Evolutionary conservation across 352 stramenopile species (phyloP).

Genomic region (Thraustochytrium striatum): DNA sequence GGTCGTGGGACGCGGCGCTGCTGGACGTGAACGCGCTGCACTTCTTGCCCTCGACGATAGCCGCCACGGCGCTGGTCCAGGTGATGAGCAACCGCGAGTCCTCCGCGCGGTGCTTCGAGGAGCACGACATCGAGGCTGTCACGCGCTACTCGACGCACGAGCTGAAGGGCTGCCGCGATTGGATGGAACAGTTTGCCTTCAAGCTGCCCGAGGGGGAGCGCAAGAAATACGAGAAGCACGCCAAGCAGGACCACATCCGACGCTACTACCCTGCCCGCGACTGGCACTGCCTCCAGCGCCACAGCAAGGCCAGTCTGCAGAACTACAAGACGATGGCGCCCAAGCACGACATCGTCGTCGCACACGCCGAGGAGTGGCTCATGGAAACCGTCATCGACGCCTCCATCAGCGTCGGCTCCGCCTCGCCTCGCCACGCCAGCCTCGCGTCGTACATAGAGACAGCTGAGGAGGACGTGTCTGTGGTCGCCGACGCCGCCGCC

Average conservation of each 20-base stretch:
- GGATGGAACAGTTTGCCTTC: constrained; percentile 28
- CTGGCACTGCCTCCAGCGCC: constrained; percentile 35
- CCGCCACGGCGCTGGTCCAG: constrained; percentile 19
- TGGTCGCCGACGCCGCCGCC: not conserved
- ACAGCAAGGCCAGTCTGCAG: constrained; percentile 1
- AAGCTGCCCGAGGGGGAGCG: not conserved
- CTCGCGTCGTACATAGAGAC: not conserved
- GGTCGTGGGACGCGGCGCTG: constrained; percentile 16
- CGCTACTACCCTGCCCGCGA: constrained; percentile 16
- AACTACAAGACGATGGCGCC: not conserved
- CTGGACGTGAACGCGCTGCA: constrained; percentile 22
- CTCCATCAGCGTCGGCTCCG: not conserved
- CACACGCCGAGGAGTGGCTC: not conserved
- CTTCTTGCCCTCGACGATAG: constrained; percentile 16
- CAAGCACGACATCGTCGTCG: constrained; percentile 2
- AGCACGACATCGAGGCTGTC: constrained; percentile 3
- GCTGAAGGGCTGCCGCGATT: not conserved
- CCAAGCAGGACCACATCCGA: constrained; percentile 13
- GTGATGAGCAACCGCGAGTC: no score
- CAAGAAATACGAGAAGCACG: not conserved
- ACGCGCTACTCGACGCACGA: constrained; percentile 19
- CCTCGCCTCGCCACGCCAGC: not conserved
- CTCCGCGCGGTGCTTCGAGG: no score
- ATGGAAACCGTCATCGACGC: not conserved
- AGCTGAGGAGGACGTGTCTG: not conserved